Base-by-base conservation (phyloP, 2,329 filamentous ascomycete species). In the Exophiala spinifera region DNA sequence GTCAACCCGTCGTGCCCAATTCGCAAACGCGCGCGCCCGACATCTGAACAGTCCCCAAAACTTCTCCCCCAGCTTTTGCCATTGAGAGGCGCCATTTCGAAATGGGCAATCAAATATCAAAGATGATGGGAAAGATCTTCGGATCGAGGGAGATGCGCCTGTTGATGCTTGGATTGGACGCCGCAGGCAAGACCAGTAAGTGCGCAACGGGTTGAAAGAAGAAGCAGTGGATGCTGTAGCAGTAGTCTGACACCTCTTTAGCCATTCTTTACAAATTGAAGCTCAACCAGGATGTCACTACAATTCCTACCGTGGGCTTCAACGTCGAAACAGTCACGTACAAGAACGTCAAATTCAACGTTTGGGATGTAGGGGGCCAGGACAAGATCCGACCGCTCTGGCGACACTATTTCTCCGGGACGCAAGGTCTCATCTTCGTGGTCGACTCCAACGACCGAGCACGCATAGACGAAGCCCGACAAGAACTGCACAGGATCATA, bases 301-400 rank as follows among this genome's bases (percentile, higher is more conserved):
- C 94, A 49, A 97, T 97, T 70, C 94, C 94, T 44, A 99, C 94
- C 31, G 94, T 99, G 66, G 94, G 92, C 65, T 97, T 97, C 83
- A 97, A 97, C 82, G 94, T 97, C 74, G 92, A 97, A 81, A 95
- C 91, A 3, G 91, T 97, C 67, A 95, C 91, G 64, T 96, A 96
- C 81, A 96, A 96, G 83, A 97, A 97, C 74, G 91, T 96, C 76
- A 95, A 96, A 76, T 97, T 97, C 80, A 97, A 95, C 68, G 92
- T 97, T 61, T 97, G 92, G 92, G 92, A 97, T 79, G 92, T 97
- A 57, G 92, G 92, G 74, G 92, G 92, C 63, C 92, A 97, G 80
- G 92, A 97, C 82, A 97, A 97, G 86, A 97, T 97, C 69, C 84
- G 92, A 64, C 92, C 92, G 61, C 79, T 97, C 58, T 97, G 92